These are phyloP conservation scores for Zygosaccharomyces sapae DNA, from an alignment of 1,139 yeast species.

Conservation along the genomic window DNA sequence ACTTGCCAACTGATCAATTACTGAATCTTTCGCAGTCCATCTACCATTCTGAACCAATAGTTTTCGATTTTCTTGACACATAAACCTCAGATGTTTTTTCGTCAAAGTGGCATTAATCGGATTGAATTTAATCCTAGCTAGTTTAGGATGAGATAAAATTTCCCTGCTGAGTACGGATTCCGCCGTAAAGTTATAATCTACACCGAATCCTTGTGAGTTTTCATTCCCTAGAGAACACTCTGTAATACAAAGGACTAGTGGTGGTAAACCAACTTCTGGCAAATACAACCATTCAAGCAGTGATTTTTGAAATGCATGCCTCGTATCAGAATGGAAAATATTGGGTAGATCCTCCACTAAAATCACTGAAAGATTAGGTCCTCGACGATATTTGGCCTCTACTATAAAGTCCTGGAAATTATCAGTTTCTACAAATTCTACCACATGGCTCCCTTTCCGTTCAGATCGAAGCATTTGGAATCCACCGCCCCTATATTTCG, in stretches of 20 bases:
- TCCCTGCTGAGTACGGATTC: slow-evolving; percentile 62
- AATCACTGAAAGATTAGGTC: slow-evolving; percentile 47
- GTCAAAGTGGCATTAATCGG: slow-evolving; percentile 66
- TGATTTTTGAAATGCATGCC: slow-evolving; percentile 49
- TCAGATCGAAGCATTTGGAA: slow-evolving; percentile 1
- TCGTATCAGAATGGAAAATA: slow-evolving; percentile 60
- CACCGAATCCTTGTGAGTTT: slow-evolving; percentile 38
- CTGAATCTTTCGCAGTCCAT: slow-evolving; percentile 36
- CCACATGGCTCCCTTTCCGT: slow-evolving; percentile 18
- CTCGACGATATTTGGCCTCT: slow-evolving; percentile 49
- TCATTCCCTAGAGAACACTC: slow-evolving; percentile 61
- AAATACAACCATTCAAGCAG: slow-evolving; percentile 55
- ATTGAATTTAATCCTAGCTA: slow-evolving; percentile 59
- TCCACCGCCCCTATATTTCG: slow-evolving; percentile 18
- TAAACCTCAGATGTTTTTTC: slow-evolving; percentile 48
- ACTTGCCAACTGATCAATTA: slow-evolving; percentile 43
- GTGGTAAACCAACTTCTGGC: slow-evolving; percentile 48
- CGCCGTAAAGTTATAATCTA: slow-evolving; percentile 54
- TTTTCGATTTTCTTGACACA: slow-evolving; percentile 41
- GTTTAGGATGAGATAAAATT: slow-evolving; percentile 41
- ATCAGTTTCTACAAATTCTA: slow-evolving; percentile 50
- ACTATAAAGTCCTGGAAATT: slow-evolving; percentile 62
- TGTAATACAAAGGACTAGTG: slow-evolving; percentile 69
- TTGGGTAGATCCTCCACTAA: slow-evolving; percentile 86
- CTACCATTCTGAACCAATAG: slow-evolving; percentile 38